Conservation (phyloP, 305 asterid species). For the Plantago lanceolata region DNA sequence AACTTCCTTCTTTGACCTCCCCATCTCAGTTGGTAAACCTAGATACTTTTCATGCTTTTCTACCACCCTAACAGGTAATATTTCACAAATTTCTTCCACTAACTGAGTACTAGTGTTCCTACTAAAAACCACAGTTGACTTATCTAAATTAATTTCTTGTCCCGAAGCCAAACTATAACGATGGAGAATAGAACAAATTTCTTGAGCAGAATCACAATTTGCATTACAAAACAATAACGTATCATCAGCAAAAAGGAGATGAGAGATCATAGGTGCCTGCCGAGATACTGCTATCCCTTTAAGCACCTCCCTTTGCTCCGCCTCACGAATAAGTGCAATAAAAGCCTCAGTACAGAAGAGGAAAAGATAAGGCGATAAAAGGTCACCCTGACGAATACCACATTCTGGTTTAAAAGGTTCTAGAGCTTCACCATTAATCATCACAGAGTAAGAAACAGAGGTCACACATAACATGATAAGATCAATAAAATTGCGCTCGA, state of each 20-base stretch:
- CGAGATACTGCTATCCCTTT: not conserved
- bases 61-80: not conserved
- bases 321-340: not conserved
- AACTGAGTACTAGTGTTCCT: not conserved
- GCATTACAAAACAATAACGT: not conserved
- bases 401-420: not conserved
- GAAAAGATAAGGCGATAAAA: not conserved
- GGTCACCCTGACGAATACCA: not conserved
- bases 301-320: rapidly evolving
- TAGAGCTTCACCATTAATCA: not conserved
- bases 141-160: not conserved
- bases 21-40: not conserved
- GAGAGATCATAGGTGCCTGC: not conserved
- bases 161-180: not conserved
- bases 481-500: rapidly evolving
- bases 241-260: not conserved
- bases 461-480: not conserved
- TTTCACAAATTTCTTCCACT: not conserved
- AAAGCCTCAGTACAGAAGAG: not conserved
- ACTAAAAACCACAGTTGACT: not conserved
- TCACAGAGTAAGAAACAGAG: not conserved
- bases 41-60: not conserved
- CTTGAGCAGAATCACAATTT: not conserved
- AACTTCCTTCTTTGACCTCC: not conserved
- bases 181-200: not conserved